These are phyloP conservation scores for Amylostereum chailletii DNA, from an alignment of 1,284 basidiomycete genomes.

Conservation along the genomic window DNA sequence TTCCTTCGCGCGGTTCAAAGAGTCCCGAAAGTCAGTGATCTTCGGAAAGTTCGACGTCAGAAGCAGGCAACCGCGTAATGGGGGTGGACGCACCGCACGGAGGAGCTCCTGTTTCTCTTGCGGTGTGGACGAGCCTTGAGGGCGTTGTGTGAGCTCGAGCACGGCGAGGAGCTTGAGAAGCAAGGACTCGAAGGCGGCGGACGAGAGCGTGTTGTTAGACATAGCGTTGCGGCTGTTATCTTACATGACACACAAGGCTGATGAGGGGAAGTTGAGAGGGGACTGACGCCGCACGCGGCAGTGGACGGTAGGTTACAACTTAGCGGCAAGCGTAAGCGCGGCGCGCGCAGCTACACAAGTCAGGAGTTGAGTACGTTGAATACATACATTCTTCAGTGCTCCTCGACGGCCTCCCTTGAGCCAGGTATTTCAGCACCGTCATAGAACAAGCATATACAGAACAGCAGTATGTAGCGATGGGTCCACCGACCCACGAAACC, in stretches of 20 bases:
- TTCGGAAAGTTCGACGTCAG: conserved; percentile 17
- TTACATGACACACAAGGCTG: neutral
- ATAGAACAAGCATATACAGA: too few species aligned
- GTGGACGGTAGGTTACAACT: too few species aligned
- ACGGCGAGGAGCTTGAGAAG: conserved; percentile 44
- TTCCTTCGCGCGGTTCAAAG: conserved; percentile 47
- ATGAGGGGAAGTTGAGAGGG: neutral
- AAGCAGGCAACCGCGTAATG: neutral
- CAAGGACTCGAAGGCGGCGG: conserved; percentile 40
- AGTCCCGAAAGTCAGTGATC: conserved; percentile 59
- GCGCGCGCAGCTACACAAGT: too few species aligned
- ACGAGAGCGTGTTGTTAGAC: conserved; percentile 23
- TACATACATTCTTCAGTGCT: too few species aligned
- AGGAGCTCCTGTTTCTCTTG: conserved; percentile 56
- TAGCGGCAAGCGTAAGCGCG: too few species aligned
- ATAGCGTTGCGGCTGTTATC: neutral
- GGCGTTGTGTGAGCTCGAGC: conserved; percentile 44
- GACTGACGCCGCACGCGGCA: too few species aligned
- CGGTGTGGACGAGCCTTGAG: conserved; percentile 40
- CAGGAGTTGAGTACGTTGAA: too few species aligned
- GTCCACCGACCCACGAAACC: too few species aligned
- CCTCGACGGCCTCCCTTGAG: too few species aligned
- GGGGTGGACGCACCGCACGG: conserved; percentile 38
- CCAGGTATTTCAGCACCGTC: too few species aligned
- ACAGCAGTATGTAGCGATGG: too few species aligned